These are phyloP conservation scores for Halophytophthora batemanensis DNA, from an alignment of 352 stramenopile species.

Conservation along the genomic window DNA sequence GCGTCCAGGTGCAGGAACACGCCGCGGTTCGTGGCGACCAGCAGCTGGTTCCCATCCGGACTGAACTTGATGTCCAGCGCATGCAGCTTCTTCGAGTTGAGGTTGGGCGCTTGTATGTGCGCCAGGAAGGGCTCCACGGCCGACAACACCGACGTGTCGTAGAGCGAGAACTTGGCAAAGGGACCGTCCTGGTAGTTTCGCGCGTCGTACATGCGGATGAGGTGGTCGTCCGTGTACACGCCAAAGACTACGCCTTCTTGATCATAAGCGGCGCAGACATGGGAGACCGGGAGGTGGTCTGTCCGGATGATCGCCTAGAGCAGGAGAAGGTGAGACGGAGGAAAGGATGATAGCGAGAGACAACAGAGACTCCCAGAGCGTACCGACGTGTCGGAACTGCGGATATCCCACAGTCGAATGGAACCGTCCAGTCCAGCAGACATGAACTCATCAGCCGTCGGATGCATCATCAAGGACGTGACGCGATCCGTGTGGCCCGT, in stretches of 20 bases:
- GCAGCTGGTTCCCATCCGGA: conserved; percentile 79
- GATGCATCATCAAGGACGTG: conserved; percentile 84
- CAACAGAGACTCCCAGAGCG: background rate
- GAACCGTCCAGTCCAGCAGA: conserved; percentile 76
- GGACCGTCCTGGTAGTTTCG: conserved; percentile 85
- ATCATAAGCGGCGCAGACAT: conserved; percentile 77
- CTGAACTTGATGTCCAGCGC: conserved; percentile 82
- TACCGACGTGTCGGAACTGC: conserved; percentile 59
- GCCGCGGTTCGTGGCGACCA: conserved; percentile 78
- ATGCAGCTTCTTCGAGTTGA: conserved; percentile 64
- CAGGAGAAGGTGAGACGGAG: background rate
- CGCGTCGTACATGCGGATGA: conserved; percentile 88
- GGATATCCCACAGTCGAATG: conserved; percentile 80
- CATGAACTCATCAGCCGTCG: conserved; percentile 81
- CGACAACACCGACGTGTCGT: conserved; percentile 64
- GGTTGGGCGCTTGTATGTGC: conserved; percentile 40
- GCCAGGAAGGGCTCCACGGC: conserved; percentile 65
- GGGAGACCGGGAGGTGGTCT: conserved; percentile 57
- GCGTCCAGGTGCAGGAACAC: conserved; percentile 83
- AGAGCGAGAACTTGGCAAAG: conserved; percentile 87
- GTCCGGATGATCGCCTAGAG: conserved; percentile 58
- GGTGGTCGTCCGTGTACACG: conserved; percentile 81
- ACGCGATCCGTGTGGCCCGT: conserved; percentile 73
- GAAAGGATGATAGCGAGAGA: background rate
- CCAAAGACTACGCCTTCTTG: conserved; percentile 83